Percentiles rank a stretch among this genome's conserved stretches.
Evolutionary conservation across 257 asterid genomes (phyloP).

Genomic region (Fraxinus cuspidata): DNA sequence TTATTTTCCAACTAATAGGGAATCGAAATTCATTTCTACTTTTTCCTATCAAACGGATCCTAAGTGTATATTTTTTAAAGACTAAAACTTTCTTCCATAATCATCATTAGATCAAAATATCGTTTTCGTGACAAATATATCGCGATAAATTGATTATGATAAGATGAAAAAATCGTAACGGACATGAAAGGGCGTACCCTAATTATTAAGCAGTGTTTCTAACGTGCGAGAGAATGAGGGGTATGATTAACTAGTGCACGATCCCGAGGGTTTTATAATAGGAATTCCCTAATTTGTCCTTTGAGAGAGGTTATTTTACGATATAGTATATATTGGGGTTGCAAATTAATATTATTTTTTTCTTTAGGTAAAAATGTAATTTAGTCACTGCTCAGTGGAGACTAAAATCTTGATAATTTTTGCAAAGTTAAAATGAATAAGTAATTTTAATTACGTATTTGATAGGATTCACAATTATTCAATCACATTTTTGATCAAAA

Average conservation of each 20-base stretch:
- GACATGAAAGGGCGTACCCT: not conserved
- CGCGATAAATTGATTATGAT: constrained; percentile 10
- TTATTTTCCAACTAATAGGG: too few species aligned
- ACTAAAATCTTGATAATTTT: too few species aligned
- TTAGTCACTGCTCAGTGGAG: too few species aligned
- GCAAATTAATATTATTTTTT: not conserved
- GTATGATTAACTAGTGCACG: constrained; percentile 22
- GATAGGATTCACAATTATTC: too few species aligned
- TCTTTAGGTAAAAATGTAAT: not conserved
- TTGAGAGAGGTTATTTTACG: not conserved
- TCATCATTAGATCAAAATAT: constrained; percentile 11
- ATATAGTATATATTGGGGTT: too few species aligned
- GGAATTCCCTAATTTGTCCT: not conserved
- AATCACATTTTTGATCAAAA: too few species aligned
- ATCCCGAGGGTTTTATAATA: not conserved
- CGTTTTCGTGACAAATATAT: constrained; percentile 10
- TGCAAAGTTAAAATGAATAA: too few species aligned
- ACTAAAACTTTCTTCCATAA: constrained; percentile 9
- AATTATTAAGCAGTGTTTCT: constrained; percentile 23
- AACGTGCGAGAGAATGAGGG: constrained; percentile 34
- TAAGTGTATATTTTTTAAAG: constrained; percentile 21
- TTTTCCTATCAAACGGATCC: too few species aligned
- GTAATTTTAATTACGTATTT: too few species aligned
- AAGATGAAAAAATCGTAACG: not conserved
- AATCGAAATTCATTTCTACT: too few species aligned